A percentile compares a stretch with the other conserved stretches of the same genome.
Evolutionary conservation across 768 basidiomycete species (phyloP).

Genomic region (Lyophyllum atratum): DNA sequence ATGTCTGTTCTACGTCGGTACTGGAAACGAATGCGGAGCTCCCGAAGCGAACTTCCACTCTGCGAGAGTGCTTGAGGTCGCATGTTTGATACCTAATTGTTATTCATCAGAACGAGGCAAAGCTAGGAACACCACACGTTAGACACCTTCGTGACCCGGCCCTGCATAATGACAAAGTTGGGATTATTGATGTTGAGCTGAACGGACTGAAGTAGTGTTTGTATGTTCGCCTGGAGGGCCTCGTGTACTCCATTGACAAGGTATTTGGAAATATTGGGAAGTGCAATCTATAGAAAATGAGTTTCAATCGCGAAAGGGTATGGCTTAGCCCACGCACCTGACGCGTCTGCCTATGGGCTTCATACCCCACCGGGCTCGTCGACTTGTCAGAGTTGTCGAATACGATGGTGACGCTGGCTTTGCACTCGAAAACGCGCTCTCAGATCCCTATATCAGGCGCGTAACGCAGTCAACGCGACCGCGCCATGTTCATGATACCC

Average conservation of each 20-base stretch:
- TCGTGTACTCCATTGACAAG: conserved; percentile 97
- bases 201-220: conserved; percentile 93
- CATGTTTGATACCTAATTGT: conserved; percentile 90
- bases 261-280: conserved; percentile 94
- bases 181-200: conserved; percentile 99
- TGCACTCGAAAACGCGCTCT: conserved; percentile 30
- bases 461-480: conserved; percentile 44
- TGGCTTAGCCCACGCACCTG: conserved; percentile 57
- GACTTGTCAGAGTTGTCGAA: conserved; percentile 94
- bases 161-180: conserved; percentile 99
- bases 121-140: conserved; percentile 7
- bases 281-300: conserved; percentile 64
- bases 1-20: too few species aligned
- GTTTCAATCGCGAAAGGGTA: neutral
- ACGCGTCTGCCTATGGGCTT: conserved; percentile 83
- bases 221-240: conserved; percentile 79
- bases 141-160: conserved; percentile 95
- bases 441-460: neutral
- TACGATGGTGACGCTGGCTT: conserved; percentile 97
- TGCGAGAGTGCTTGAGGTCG: conserved; percentile 94
- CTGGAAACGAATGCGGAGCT: too few species aligned
- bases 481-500: conserved; percentile 96
- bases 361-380: conserved; percentile 81
- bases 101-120: neutral
- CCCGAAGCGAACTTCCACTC: too few species aligned